These are phyloP conservation scores for Cutaneotrichosporon sp. DNA, from an alignment of 1,284 basidiomycete genomes.

Conservation along the genomic window DNA sequence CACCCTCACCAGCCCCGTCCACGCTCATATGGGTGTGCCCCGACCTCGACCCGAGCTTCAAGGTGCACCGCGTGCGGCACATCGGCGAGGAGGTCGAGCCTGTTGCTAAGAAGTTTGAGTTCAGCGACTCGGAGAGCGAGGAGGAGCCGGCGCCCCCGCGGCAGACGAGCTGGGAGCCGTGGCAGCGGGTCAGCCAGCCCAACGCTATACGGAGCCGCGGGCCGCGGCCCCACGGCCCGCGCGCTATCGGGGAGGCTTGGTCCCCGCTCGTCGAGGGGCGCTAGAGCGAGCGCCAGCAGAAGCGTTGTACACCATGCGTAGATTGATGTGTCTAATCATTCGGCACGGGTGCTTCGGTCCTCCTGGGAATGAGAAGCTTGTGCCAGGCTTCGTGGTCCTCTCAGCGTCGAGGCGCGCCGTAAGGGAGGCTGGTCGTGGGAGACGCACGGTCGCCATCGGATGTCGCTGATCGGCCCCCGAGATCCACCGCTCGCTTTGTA, in stretches of 20 bases:
- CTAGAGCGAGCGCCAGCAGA: too few species aligned
- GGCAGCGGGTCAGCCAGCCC: neutral
- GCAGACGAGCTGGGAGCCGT: neutral
- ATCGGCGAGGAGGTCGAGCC: neutral
- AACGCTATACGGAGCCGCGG: neutral
- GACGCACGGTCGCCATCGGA: too few species aligned
- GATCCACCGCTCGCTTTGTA: too few species aligned
- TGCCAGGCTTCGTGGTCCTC: too few species aligned
- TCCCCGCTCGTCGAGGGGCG: neutral
- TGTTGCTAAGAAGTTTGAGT: neutral
- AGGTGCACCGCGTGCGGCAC: neutral
- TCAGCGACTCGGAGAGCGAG: neutral
- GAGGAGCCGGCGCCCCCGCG: neutral
- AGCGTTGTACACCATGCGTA: neutral
- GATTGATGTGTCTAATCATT: too few species aligned
- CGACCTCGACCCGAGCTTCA: neutral
- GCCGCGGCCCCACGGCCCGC: neutral
- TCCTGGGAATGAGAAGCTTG: too few species aligned
- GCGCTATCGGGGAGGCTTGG: neutral
- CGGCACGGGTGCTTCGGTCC: too few species aligned
- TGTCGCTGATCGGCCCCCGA: too few species aligned
- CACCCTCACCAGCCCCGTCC: neutral
- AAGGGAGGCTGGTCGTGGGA: too few species aligned
- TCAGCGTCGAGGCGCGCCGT: too few species aligned
- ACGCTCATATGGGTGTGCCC: neutral